Conservation (phyloP, 2,329 filamentous ascomycete species). For the Ophiosphaerella herpotricha region DNA sequence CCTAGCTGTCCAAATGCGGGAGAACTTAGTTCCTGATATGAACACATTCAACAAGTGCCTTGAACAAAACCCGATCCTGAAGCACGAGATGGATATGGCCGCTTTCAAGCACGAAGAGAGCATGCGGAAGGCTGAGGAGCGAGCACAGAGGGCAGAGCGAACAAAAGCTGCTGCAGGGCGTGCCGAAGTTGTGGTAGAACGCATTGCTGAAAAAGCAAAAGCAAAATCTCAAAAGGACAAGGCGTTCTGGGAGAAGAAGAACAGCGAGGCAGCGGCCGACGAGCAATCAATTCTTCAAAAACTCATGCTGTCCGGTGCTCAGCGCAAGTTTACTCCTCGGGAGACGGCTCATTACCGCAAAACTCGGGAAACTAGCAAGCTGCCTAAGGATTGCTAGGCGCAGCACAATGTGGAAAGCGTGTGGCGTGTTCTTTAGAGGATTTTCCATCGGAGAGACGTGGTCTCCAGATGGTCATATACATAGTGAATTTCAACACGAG, state of each 20-base stretch:
- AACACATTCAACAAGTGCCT: not conserved
- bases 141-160: not conserved
- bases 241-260: not conserved
- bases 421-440: too few relatives aligned
- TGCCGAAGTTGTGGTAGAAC: too few relatives aligned
- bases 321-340: constrained; percentile 3
- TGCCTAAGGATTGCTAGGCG: not conserved
- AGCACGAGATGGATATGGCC: not conserved
- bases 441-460: too few relatives aligned
- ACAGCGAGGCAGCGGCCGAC: not conserved
- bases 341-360: not conserved
- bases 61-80: not conserved
- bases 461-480: too few relatives aligned
- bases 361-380: not conserved
- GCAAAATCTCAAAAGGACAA: not conserved
- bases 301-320: not conserved
- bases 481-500: too few relatives aligned
- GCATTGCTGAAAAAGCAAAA: not conserved
- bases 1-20: not conserved
- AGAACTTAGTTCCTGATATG: not conserved
- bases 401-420: not conserved
- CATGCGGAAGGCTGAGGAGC: not conserved
- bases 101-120: not conserved
- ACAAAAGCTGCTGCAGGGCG: not conserved
- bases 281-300: not conserved